Conservation (phyloP, 352 stramenopile species). For the Blastocystis sp. region DNA sequence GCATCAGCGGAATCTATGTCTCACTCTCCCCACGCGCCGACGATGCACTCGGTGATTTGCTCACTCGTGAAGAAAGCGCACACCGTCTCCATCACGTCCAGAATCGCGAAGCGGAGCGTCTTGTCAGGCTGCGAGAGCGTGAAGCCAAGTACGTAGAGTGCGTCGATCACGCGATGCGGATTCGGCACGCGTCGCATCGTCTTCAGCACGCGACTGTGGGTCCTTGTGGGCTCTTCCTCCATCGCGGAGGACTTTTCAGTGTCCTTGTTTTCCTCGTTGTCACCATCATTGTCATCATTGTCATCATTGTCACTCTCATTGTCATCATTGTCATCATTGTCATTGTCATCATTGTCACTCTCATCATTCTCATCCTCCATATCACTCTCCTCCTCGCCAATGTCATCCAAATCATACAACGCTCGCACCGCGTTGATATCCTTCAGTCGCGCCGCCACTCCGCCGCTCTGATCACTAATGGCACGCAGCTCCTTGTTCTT, state of each 20-base stretch:
- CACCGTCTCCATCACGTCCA: background rate
- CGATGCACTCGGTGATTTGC: background rate
- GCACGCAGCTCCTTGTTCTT: slow-evolving; percentile 2
- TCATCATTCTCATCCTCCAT: background rate
- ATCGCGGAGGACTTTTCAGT: background rate
- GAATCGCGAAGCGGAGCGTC: background rate
- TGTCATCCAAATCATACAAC: slow-evolving; percentile 13
- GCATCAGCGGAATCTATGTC: slow-evolving; percentile 6
- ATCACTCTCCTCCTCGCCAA: background rate
- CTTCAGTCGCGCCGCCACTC: background rate
- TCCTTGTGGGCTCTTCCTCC: background rate
- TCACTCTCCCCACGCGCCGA: background rate
- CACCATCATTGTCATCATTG: background rate
- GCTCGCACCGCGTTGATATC: background rate
- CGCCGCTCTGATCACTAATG: background rate
- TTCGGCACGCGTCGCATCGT: slow-evolving; percentile 18
- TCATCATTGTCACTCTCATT: background rate
- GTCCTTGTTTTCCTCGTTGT: background rate
- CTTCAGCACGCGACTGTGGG: background rate
- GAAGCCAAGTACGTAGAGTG: background rate
- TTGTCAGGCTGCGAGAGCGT: background rate
- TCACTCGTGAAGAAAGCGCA: background rate
- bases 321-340: background rate
- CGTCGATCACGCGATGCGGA: background rate
- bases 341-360: slow-evolving; percentile 3